Base-by-base conservation (phyloP, 306 rosid genomes). In the Trifolium repens region DNA sequence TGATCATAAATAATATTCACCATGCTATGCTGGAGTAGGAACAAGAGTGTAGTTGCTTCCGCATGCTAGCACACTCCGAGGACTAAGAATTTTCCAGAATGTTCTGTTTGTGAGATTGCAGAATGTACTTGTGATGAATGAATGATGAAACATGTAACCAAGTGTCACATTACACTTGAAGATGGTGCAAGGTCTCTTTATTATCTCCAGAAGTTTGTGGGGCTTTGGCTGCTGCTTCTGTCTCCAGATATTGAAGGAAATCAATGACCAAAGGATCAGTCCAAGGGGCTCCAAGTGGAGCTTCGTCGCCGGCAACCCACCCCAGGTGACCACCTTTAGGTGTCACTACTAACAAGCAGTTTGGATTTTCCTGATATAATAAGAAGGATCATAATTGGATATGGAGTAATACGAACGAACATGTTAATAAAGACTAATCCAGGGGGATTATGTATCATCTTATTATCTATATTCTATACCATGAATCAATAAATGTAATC, bases 321-420 rank as follows among this genome's bases (percentile, higher is more conserved):
- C 97, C 98, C 65, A 94, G 77, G 82, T 94, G 98, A 13, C 98
- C 97, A 26, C 98, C 98, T 82, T 91, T 80, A 32, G 98, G 88
- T 47, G 98, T 94, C 88, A 94, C 96, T 70, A 91, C 77, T 81
- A 94, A 84, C 81, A 94, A 62, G 86, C 97, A 91, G 72, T 94
- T 87, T 16, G 93, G 88, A 81, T 94, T 94, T 77, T 85, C 91
- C 98, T 91, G 84, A 24, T 59, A 87, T 37, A 59, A 85, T 49
- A 81, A 50, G 12, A 65, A 57, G 17, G 54, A 16, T 59, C 57
- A 50, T 43, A 58, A 40, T 65, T 52, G n/a, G 74, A 47, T 35
- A 30, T 59, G 34, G 44, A 69, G 39, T 34, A 58, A 58, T 24
- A 58, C 11, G 37, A 37, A 8, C 12, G n/a, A 65, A 65, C 9